phyloP scores from a whole-genome alignment of 1,139 yeast species.

The Hanseniaspora gamundiae region DNA sequence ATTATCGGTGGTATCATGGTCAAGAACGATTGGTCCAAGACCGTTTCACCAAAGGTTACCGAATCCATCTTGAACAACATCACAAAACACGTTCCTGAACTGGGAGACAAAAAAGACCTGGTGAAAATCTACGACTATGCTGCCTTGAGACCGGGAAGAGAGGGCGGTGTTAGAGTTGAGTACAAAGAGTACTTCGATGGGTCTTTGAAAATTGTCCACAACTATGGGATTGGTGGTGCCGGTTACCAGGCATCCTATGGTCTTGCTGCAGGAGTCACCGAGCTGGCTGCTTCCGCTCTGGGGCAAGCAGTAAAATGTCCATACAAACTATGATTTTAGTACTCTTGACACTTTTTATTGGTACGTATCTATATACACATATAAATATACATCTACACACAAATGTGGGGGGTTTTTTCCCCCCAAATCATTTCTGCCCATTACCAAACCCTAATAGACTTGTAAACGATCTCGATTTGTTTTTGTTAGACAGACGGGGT shows the following conservation, averaged over 20 bases:
- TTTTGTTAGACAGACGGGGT: background rate
- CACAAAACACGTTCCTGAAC: constrained; percentile 38
- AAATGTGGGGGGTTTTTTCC: no score
- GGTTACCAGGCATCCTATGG: constrained; percentile 65
- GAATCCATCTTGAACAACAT: constrained; percentile 36
- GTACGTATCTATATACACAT: no score
- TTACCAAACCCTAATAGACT: background rate
- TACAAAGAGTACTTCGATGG: constrained; percentile 24
- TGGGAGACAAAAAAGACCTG: constrained; percentile 27
- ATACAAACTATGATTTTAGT: background rate
- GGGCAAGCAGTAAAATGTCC: constrained; percentile 3
- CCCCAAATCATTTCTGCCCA: no score
- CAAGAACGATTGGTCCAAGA: constrained; percentile 19
- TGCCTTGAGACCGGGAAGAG: constrained; percentile 61
- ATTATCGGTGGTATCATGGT: constrained; percentile 59
- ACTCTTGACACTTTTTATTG: background rate
- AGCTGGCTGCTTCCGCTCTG: constrained; percentile 14
- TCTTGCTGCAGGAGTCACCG: constrained; percentile 35
- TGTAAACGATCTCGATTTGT: background rate
- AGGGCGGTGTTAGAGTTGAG: constrained; percentile 44
- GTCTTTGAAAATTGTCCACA: constrained; percentile 34
- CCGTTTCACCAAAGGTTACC: constrained; percentile 35
- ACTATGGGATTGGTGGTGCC: constrained; percentile 64
- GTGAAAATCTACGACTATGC: constrained; percentile 34
- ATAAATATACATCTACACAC: no score